Evolutionary conservation across 202 grass and related monocot genomes (phyloP).

Genomic region (Elaeis oleifera): DNA sequence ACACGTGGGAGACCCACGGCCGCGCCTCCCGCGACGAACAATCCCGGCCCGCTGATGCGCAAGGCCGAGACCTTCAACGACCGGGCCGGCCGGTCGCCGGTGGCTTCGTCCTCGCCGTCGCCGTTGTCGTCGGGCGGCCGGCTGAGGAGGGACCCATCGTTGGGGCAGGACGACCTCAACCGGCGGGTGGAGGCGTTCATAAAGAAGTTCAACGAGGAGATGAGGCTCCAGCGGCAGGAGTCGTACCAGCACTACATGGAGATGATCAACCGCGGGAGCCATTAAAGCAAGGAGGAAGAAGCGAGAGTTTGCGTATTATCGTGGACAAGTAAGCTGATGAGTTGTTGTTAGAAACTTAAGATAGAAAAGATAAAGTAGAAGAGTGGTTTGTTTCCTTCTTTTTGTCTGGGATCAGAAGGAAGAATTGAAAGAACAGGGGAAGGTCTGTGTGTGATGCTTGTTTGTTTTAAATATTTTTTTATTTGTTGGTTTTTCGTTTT

Average conservation of each 20-base stretch:
- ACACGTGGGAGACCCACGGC: conserved; percentile 53
- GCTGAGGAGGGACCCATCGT: conserved; percentile 63
- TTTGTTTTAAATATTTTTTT: too few species aligned
- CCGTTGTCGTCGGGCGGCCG: neutral
- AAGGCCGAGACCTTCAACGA: conserved; percentile 87
- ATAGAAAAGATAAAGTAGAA: too few species aligned
- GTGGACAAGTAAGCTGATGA: too few species aligned
- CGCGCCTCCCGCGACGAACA: neutral
- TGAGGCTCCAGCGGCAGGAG: conserved; percentile 76
- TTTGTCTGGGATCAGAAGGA: too few species aligned
- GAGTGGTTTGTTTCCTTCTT: too few species aligned
- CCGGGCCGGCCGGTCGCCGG: conserved; percentile 4
- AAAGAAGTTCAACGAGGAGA: conserved; percentile 96
- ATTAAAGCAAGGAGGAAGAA: conserved; percentile 3
- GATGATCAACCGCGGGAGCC: conserved; percentile 41
- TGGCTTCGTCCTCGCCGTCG: neutral
- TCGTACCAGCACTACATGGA: conserved; percentile 81
- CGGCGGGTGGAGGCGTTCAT: conserved; percentile 85
- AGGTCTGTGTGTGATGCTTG: too few species aligned
- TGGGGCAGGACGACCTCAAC: conserved; percentile 87
- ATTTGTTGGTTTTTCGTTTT: too few species aligned
- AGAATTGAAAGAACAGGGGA: too few species aligned
- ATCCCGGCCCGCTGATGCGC: conserved; percentile 32
- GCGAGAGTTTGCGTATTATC: too few species aligned
- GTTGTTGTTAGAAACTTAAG: too few species aligned